phyloP scores from a whole-genome alignment of 805 yeast genomes.

The Barnettozyma sucrosica region DNA sequence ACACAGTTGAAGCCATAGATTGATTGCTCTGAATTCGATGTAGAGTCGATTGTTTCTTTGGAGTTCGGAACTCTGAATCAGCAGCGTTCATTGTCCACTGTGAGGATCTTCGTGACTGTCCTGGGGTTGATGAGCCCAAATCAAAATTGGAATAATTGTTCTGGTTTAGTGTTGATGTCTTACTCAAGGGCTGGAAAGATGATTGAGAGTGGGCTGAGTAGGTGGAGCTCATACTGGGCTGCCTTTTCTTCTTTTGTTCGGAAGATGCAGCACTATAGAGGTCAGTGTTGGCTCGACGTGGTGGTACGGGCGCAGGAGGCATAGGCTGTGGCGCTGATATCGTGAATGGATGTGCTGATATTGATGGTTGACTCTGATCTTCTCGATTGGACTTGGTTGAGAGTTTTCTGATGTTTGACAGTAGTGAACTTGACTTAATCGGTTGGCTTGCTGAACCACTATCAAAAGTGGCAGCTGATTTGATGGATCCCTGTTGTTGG shows the following conservation, averaged over 20 bases:
- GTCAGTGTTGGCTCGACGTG: conserved; percentile 5
- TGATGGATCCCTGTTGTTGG: neutral
- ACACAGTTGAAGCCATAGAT: conserved; percentile 8
- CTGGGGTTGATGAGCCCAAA: conserved; percentile 21
- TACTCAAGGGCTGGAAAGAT: conserved; percentile 24
- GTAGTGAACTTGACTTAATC: conserved; percentile 18
- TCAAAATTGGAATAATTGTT: conserved; percentile 18
- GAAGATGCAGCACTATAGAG: neutral
- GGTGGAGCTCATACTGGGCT: conserved; percentile 22
- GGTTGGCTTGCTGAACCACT: neutral
- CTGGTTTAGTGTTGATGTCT: conserved; percentile 23
- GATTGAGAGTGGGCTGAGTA: conserved; percentile 22
- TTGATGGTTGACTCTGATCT: conserved; percentile 7
- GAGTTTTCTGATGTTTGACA: conserved; percentile 25
- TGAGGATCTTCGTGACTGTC: conserved; percentile 25
- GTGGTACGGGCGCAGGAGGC: neutral
- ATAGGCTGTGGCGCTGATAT: conserved; percentile 21
- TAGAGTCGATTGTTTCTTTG: conserved; percentile 17
- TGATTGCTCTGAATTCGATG: conserved; percentile 23
- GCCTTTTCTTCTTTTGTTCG: conserved; percentile 17
- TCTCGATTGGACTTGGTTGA: conserved; percentile 14
- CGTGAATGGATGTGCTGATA: conserved; percentile 4
- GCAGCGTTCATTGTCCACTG: conserved; percentile 17
- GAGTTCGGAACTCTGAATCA: conserved; percentile 15
- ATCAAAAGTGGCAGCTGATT: neutral